phyloP scores from a whole-genome alignment of 1,284 basidiomycete genomes.

The Puccinia horiana region DNA sequence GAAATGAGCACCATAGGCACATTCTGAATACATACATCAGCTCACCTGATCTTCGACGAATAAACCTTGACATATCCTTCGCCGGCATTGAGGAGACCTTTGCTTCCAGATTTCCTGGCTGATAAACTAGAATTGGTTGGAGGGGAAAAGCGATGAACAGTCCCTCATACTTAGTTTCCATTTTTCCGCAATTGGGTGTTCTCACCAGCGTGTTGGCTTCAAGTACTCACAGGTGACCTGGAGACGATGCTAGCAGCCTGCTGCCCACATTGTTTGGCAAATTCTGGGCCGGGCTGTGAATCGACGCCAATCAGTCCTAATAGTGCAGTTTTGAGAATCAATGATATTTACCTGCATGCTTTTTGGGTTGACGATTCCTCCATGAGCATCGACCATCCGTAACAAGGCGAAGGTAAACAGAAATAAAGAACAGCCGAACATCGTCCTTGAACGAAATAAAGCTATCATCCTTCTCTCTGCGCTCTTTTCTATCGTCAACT shows the following conservation, averaged over 20 bases:
- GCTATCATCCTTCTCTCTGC: neutral
- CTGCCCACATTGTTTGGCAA: neutral
- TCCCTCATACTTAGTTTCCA: neutral
- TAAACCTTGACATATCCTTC: slow-evolving; percentile 9
- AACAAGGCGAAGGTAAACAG: neutral
- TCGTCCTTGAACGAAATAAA: neutral
- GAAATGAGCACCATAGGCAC: neutral
- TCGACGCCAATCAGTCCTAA: neutral
- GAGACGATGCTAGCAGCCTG: neutral
- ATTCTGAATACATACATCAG: neutral
- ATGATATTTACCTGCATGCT: neutral
- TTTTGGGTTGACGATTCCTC: neutral
- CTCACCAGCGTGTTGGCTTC: neutral
- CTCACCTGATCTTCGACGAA: slow-evolving; percentile 21
- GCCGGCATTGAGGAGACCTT: neutral
- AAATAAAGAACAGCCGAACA: neutral
- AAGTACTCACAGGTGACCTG: neutral
- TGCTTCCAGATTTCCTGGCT: slow-evolving; percentile 15
- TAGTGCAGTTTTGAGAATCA: neutral
- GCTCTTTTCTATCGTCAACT: neutral
- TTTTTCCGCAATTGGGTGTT: no score
- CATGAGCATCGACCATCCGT: slow-evolving; percentile 16
- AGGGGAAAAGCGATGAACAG: neutral
- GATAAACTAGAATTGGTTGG: neutral
- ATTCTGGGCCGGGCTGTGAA: neutral